These are phyloP conservation scores for Apophysomyces ossiformis DNA, from an alignment of 371 early-diverging fungal genomes.

Conservation along the genomic window DNA sequence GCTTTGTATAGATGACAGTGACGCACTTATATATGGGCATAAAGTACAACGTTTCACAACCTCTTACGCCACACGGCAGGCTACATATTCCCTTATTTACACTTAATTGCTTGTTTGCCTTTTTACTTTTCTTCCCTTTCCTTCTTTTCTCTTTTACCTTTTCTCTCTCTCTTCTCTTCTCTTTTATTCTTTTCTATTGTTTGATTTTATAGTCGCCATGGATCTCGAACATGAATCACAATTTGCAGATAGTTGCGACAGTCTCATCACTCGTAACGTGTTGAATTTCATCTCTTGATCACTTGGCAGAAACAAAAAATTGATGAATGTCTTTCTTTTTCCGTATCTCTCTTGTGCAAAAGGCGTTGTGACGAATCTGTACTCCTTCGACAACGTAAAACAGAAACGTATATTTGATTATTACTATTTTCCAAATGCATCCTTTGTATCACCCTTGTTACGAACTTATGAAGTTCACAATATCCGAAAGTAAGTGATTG, in stretches of 20 bases:
- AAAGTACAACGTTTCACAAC: conserved; percentile 5
- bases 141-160: conserved; percentile 2
- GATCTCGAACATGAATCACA: conserved; percentile 9
- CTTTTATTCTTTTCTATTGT: neutral
- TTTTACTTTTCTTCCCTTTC: conserved; percentile 78
- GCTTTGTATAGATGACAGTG: too few species aligned
- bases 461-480: conserved; percentile 54
- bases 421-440: conserved; percentile 45
- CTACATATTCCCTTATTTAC: too few species aligned
- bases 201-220: conserved; percentile 11
- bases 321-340: neutral
- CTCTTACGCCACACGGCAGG: neutral
- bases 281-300: too few species aligned
- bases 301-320: too few species aligned
- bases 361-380: conserved; percentile 43
- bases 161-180: conserved; percentile 12
- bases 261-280: conserved; percentile 4
- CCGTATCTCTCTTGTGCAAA: neutral
- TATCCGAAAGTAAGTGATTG: conserved; percentile 43
- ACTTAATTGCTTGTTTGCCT: conserved; percentile 35
- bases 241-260: conserved; percentile 1
- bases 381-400: conserved; percentile 40
- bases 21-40: neutral
- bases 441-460: conserved; percentile 53
- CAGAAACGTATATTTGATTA: conserved; percentile 43